Conservation (phyloP, 352 stramenopile species). For the Nothophytophthora sp. region DNA sequence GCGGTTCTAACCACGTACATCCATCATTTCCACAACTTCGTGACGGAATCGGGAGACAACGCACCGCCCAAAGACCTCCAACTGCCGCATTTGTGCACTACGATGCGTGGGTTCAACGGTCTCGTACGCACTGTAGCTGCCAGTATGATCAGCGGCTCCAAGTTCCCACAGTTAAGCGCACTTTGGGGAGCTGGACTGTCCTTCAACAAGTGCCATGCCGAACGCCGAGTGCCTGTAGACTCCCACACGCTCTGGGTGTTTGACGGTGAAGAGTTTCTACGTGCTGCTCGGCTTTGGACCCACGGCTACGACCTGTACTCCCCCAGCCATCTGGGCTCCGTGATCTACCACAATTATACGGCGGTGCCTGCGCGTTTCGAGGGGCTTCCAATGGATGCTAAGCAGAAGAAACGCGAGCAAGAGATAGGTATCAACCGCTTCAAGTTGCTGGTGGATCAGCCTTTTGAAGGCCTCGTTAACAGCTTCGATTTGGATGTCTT, state of each 20-base stretch:
- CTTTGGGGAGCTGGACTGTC: constrained; percentile 74
- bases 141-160: constrained; percentile 74
- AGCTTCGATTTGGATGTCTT: constrained; percentile 56
- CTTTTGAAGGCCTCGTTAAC: constrained; percentile 61
- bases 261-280: constrained; percentile 62
- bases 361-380: constrained; percentile 56
- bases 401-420: constrained; percentile 41
- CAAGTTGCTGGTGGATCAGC: constrained; percentile 45
- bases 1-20: constrained; percentile 79
- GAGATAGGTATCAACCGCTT: constrained; percentile 61
- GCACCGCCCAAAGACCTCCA: constrained; percentile 47
- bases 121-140: constrained; percentile 70
- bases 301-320: constrained; percentile 70
- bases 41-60: constrained; percentile 71
- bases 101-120: constrained; percentile 53
- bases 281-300: constrained; percentile 59
- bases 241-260: constrained; percentile 75
- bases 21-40: constrained; percentile 81
- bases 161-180: constrained; percentile 63
- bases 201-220: constrained; percentile 78
- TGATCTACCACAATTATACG: constrained; percentile 77
- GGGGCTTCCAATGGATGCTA: constrained; percentile 39
- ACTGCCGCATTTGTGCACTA: constrained; percentile 74
- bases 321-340: constrained; percentile 44
- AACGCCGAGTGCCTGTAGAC: constrained; percentile 61